Evolutionary conservation across 2,329 filamentous ascomycete genomes (phyloP), one percentile per base, ranked within the genome.

Genomic region (Macroventuria anomochaeta): DNA sequence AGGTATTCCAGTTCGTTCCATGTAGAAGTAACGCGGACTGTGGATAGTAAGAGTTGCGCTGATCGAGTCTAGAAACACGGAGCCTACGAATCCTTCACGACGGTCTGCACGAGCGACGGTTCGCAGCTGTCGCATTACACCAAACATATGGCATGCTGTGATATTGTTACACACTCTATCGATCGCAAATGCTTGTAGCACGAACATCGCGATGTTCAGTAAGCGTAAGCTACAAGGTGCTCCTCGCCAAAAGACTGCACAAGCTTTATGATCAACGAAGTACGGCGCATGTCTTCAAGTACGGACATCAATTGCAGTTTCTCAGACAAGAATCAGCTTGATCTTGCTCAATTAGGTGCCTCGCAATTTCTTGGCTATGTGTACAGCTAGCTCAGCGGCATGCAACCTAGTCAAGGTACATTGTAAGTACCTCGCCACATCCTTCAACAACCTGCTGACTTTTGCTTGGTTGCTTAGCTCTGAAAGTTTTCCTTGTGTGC

Each of bases 41-140:
- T 52, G 55, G 48, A 44, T 26, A 56, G 50, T 29, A 58, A 52
- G 41, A 49, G 15, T 29, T 29, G 55, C 38, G 55, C 37, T 52
- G 52, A 50, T 55, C 52, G 36, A 42, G 46, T 50, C 52, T 46
- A 50, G 52, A 50, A 40, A 46, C 31, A 29, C 23, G 25, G 17
- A 40, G 36, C 36, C 32, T 28, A 32, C 29, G 18, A 38, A 44
- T 50, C 46, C 52, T 41, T 20, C 18, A 32, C 25, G 17, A 41
- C 18, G n/a, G 32, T 32, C 36, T 41, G 52, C 46, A 50, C 46
- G 46, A 46, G 46, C 33, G 33, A 44, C 31, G 20, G 41, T 41
- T 37, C 40, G 46, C 52, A 49, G 20, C 28, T 40, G 23, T 47
- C 25, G 12, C 23, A 40, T 49, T 39, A 36, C 32, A 50, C 52